Conservation (phyloP, 306 rosid genomes). For the Castanospermum australe region DNA sequence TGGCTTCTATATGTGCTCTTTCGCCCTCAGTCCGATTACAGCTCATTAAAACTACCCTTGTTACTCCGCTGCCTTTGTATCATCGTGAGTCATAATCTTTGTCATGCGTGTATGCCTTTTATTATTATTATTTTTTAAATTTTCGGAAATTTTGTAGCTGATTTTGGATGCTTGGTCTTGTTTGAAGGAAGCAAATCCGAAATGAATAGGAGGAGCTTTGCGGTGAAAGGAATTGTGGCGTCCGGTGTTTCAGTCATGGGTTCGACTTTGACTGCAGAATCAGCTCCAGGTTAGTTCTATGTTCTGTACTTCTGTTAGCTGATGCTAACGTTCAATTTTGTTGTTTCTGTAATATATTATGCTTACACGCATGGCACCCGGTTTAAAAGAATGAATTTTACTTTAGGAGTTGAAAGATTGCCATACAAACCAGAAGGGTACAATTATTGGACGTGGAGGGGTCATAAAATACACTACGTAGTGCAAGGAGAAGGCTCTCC, state of each 20-base stretch:
- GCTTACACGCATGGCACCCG: neutral
- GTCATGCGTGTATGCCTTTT: neutral
- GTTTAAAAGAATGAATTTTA: constrained; percentile 14
- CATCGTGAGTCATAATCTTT: constrained; percentile 39
- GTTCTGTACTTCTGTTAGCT: neutral
- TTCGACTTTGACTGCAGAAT: constrained; percentile 49
- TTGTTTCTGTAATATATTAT: neutral
- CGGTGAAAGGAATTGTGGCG: constrained; percentile 68
- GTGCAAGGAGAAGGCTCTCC: constrained; percentile 95
- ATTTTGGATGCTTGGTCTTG: neutral
- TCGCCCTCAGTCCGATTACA: constrained; percentile 49
- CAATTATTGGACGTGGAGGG: constrained; percentile 91
- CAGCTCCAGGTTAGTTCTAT: constrained; percentile 57
- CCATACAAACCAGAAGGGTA: constrained; percentile 73
- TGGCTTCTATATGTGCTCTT: constrained; percentile 50
- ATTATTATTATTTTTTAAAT: neutral
- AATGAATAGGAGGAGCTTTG: constrained; percentile 63
- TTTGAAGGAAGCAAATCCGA: constrained; percentile 80
- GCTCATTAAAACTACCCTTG: constrained; percentile 37
- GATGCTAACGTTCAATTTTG: neutral
- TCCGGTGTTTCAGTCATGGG: constrained; percentile 69
- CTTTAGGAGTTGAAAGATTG: constrained; percentile 64
- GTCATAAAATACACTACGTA: constrained; percentile 86
- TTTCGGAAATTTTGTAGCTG: neutral
- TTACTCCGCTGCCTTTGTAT: constrained; percentile 45